phyloP scores from a whole-genome alignment of 1,139 yeast species.

The Sugiyamaella sp. region DNA sequence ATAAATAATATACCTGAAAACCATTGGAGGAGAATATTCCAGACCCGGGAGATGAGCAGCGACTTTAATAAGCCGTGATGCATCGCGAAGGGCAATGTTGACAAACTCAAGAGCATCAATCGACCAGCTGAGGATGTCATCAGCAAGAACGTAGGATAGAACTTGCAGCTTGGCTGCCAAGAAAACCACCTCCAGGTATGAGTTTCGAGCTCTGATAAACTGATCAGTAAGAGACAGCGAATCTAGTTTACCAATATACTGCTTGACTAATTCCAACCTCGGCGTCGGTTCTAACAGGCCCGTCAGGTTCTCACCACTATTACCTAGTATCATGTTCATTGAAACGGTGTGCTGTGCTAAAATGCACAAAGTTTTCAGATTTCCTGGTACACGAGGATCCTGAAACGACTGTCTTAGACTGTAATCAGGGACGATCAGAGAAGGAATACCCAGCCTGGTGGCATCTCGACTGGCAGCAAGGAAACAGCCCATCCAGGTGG shows the following conservation, averaged over 20 bases:
- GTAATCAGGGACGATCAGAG: constrained; percentile 13
- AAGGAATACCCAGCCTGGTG: constrained; percentile 18
- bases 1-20: constrained; percentile 12
- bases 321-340: constrained; percentile 17
- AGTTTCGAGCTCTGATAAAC: constrained; percentile 12
- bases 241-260: constrained; percentile 18
- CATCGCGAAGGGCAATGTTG: constrained; percentile 8
- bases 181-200: constrained; percentile 16
- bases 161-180: constrained; percentile 17
- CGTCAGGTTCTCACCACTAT: constrained; percentile 18
- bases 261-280: constrained; percentile 17
- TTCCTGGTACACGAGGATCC: constrained; percentile 10
- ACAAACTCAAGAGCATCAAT: constrained; percentile 18
- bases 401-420: constrained; percentile 13
- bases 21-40: constrained; percentile 12
- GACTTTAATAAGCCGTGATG: constrained; percentile 9
- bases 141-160: constrained; percentile 16
- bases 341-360: constrained; percentile 9
- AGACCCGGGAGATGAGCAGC: constrained; percentile 5
- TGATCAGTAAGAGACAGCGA: constrained; percentile 6
- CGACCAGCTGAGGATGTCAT: constrained; percentile 14
- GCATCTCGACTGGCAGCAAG: constrained; percentile 15
- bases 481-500: constrained; percentile 24
- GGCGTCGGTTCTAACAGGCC: constrained; percentile 20
- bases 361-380: constrained; percentile 17